Conservation (phyloP, 495 filamentous ascomycete species). For the Aspergillus leporis region DNA sequence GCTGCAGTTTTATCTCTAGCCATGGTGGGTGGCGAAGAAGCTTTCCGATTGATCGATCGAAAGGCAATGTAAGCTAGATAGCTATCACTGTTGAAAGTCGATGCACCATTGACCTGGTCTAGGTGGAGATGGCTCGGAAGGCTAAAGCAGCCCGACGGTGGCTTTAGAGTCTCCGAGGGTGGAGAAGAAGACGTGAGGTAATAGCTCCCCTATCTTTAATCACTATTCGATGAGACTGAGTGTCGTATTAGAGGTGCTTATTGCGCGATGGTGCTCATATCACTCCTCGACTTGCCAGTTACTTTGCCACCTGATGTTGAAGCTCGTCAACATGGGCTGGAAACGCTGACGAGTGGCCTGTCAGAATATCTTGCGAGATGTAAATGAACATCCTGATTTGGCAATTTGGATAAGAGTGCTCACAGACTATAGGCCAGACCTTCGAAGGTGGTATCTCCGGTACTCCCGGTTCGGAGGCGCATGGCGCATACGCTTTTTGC, state of each 20-base stretch:
- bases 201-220: slow-evolving; percentile 18
- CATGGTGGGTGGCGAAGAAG: slow-evolving; percentile 71
- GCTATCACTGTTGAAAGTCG: not conserved
- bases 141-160: slow-evolving; percentile 82
- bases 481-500: slow-evolving; percentile 97
- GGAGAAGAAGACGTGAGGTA: slow-evolving; percentile 93
- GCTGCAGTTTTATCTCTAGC: slow-evolving; percentile 75
- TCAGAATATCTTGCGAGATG: slow-evolving; percentile 80
- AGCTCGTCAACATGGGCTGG: slow-evolving; percentile 45
- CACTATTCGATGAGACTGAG: slow-evolving; percentile 15
- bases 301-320: slow-evolving; percentile 65
- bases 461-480: slow-evolving; percentile 80
- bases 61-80: slow-evolving; percentile 63
- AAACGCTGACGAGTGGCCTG: slow-evolving; percentile 64
- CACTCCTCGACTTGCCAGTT: slow-evolving; percentile 79
- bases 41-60: slow-evolving; percentile 75
- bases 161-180: slow-evolving; percentile 74
- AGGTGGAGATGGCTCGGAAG: slow-evolving; percentile 83
- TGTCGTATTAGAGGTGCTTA: slow-evolving; percentile 70
- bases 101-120: slow-evolving; percentile 22
- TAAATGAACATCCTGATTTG: slow-evolving; percentile 40
- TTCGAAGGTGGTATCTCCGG: slow-evolving; percentile 91
- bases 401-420: slow-evolving; percentile 16
- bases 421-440: slow-evolving; percentile 68
- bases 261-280: slow-evolving; percentile 79